phyloP scores from a whole-genome alignment of 345 rosid genomes.

The Dipteronia sinensis region DNA sequence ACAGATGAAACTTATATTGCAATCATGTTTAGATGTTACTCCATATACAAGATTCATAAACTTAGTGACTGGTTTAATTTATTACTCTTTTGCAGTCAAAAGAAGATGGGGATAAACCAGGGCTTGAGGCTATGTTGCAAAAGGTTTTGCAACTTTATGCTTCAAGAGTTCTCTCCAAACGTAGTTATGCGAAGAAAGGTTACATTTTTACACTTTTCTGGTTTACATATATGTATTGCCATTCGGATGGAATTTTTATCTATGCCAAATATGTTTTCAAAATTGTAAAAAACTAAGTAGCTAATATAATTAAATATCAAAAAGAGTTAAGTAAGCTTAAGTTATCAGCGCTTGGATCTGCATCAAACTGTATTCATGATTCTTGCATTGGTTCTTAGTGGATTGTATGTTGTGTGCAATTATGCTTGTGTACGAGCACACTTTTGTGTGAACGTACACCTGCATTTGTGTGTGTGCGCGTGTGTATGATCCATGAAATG shows the following conservation, averaged over 20 bases:
- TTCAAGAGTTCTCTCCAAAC: conserved; percentile 72
- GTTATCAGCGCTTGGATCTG: neutral
- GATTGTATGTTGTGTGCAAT: neutral
- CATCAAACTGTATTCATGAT: neutral
- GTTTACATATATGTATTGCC: neutral
- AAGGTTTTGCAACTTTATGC: conserved; percentile 92
- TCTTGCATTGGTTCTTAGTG: neutral
- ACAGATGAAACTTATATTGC: neutral
- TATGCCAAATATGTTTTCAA: neutral
- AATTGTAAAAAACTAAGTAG: neutral
- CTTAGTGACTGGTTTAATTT: conserved; percentile 13
- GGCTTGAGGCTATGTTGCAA: conserved; percentile 89
- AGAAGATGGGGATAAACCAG: conserved; percentile 90
- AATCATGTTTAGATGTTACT: neutral
- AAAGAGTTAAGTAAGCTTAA: neutral
- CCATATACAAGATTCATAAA: neutral
- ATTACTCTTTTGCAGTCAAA: conserved; percentile 57
- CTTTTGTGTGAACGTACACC: neutral
- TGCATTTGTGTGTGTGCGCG: neutral
- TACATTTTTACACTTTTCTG: neutral
- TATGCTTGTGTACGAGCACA: neutral
- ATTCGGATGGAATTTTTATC: neutral
- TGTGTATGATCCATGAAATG: neutral
- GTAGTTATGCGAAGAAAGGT: conserved; percentile 96
- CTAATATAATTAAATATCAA: neutral